A percentile compares a stretch with the other conserved stretches of the same genome.
Evolutionary conservation across 495 filamentous ascomycete species (phyloP).

Genomic region (Podospora pseudocomata): DNA sequence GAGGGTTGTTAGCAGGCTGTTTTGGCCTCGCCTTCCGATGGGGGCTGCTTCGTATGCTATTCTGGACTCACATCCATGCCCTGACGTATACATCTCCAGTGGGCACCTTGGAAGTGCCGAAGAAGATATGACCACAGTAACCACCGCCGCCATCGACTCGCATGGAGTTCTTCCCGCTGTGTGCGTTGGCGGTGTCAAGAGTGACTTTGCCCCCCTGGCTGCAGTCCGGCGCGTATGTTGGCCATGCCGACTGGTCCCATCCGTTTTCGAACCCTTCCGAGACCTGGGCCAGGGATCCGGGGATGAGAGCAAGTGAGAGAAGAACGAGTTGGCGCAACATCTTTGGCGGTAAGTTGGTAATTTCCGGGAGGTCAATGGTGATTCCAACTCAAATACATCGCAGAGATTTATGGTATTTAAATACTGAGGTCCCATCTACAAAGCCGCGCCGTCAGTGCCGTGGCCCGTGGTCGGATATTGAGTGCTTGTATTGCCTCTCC

Average conservation of each 20-base stretch:
- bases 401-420: too few relatives aligned
- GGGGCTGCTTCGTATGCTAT: background rate
- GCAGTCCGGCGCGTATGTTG: conserved; percentile 53
- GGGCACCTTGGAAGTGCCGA: conserved; percentile 54
- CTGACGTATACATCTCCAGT: conserved; percentile 54
- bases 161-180: conserved; percentile 55
- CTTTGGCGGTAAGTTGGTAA: too few relatives aligned
- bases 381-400: too few relatives aligned
- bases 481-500: too few relatives aligned
- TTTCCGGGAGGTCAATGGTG: too few relatives aligned
- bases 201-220: conserved; percentile 53
- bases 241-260: conserved; percentile 52
- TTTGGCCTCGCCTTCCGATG: too few relatives aligned
- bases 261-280: conserved; percentile 53
- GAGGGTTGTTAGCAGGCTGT: background rate
- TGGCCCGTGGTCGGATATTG: too few relatives aligned
- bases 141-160: conserved; percentile 51
- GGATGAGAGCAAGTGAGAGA: conserved; percentile 44
- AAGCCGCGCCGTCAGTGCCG: too few relatives aligned
- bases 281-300: conserved; percentile 48
- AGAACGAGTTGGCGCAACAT: conserved; percentile 25
- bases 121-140: conserved; percentile 58
- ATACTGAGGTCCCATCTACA: too few relatives aligned
- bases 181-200: conserved; percentile 49
- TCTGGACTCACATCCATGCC: conserved; percentile 47